Percentiles rank a stretch among this genome's conserved stretches.
phyloP scores from a whole-genome alignment of 176 grass and related monocot genomes.

The Juncus effusus region DNA sequence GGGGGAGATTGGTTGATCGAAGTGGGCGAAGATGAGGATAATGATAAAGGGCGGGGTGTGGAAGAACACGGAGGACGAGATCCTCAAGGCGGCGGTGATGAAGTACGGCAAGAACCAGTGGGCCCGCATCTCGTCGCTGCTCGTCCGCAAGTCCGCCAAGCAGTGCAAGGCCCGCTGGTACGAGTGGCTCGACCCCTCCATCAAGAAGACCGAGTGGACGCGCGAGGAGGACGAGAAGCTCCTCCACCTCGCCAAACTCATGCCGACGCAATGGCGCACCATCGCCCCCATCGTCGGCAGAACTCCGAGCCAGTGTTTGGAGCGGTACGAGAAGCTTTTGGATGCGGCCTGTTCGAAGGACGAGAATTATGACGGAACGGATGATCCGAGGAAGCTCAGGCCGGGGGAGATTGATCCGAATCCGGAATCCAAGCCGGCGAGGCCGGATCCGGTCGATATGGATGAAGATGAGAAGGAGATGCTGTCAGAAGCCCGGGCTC shows the following conservation, averaged over 20 bases:
- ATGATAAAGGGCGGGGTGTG: constrained; percentile 60
- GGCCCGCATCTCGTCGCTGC: constrained; percentile 48
- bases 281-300: constrained; percentile 96
- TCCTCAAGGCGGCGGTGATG: constrained; percentile 56
- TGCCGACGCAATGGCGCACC: constrained; percentile 96
- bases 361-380: constrained; percentile 77
- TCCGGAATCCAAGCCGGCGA: constrained; percentile 87
- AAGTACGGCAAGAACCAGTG: constrained; percentile 62
- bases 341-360: constrained; percentile 91
- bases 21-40: constrained; percentile 44
- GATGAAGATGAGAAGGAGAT: constrained; percentile 98
- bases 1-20: too few relatives aligned
- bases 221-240: constrained; percentile 96
- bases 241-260: constrained; percentile 96
- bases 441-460: constrained; percentile 96
- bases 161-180: constrained; percentile 56
- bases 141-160: constrained; percentile 49
- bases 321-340: constrained; percentile 86
- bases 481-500: constrained; percentile 92
- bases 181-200: constrained; percentile 55
- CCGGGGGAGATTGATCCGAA: constrained; percentile 95
- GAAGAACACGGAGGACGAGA: constrained; percentile 65
- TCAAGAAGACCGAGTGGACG: constrained; percentile 92
- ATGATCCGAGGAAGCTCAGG: constrained; percentile 80
- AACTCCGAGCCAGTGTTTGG: constrained; percentile 93